Conservation (phyloP, 1,284 basidiomycete species). For the Rhodotorula sp. region DNA sequence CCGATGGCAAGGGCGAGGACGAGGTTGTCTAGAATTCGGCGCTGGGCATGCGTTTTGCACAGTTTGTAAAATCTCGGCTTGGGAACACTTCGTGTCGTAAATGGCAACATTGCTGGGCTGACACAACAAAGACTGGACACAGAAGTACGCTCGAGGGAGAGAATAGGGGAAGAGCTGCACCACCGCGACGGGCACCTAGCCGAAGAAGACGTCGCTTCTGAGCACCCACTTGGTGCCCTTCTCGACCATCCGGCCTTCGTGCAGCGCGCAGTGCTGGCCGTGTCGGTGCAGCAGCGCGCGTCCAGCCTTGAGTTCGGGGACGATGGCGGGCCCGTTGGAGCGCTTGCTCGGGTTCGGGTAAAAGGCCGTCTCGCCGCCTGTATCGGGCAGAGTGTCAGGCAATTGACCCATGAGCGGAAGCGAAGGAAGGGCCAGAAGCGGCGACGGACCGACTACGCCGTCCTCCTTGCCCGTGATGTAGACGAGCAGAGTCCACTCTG, state of each 20-base stretch:
- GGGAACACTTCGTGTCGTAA: too few relatives aligned
- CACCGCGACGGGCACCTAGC: slow-evolving; percentile 1
- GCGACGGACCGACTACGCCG: slow-evolving; percentile 57
- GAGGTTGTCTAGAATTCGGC: too few relatives aligned
- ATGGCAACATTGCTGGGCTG: too few relatives aligned
- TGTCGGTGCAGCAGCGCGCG: slow-evolving; percentile 72
- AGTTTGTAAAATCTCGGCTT: not conserved
- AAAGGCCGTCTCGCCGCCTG: slow-evolving; percentile 76
- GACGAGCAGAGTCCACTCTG: slow-evolving; percentile 77
- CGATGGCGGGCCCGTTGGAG: slow-evolving; percentile 53
- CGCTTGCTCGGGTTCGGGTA: slow-evolving; percentile 53
- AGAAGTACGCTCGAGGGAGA: not conserved
- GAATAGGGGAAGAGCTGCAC: too few relatives aligned
- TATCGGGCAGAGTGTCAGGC: too few relatives aligned
- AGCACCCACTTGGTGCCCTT: slow-evolving; percentile 74
- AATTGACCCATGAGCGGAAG: not conserved
- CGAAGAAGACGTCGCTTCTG: slow-evolving; percentile 73
- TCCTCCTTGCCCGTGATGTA: slow-evolving; percentile 72
- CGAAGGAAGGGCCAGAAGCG: not conserved
- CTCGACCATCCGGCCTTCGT: slow-evolving; percentile 63
- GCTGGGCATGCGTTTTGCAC: not conserved
- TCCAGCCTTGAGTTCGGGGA: slow-evolving; percentile 64
- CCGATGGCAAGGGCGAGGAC: too few relatives aligned
- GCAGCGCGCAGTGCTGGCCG: slow-evolving; percentile 71
- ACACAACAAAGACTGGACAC: not conserved